Percentiles rank a stretch among this genome's conserved stretches.
Evolutionary conservation across 116 monocot species (phyloP).

Genomic region (Dioscorea cayenensis): DNA sequence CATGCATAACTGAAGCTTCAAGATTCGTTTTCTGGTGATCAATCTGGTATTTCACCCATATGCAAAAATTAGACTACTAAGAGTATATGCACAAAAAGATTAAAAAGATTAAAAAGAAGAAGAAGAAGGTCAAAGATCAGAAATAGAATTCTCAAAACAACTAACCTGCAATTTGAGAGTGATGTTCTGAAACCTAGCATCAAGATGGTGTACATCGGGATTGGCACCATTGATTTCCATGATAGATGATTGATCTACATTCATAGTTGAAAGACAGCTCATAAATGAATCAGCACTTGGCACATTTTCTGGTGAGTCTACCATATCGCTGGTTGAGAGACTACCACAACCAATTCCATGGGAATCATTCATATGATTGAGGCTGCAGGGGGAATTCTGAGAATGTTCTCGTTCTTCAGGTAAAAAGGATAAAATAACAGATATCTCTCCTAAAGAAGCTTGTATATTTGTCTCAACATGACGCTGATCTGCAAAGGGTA

Average conservation of each 20-base stretch:
- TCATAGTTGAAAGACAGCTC: constrained; percentile 40
- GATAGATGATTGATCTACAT: constrained; percentile 32
- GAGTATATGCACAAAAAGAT: background rate
- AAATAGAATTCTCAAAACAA: background rate
- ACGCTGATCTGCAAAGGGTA: constrained; percentile 51
- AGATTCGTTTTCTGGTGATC: constrained; percentile 47
- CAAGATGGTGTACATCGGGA: constrained; percentile 41
- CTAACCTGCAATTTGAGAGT: constrained; percentile 62
- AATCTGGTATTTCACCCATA: constrained; percentile 46
- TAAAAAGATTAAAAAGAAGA: background rate
- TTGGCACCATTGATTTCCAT: constrained; percentile 15
- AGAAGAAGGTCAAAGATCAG: background rate
- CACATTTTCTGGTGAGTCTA: constrained; percentile 7
- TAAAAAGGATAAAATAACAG: constrained; percentile 46
- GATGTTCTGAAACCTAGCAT: constrained; percentile 47
- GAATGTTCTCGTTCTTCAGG: constrained; percentile 33
- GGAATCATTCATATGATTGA: constrained; percentile 9
- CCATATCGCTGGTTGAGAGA: constrained; percentile 6
- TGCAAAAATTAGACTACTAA: constrained; percentile 8
- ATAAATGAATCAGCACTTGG: constrained; percentile 26
- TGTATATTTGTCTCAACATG: constrained; percentile 69
- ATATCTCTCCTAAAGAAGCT: constrained; percentile 54
- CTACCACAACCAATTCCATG: constrained; percentile 11
- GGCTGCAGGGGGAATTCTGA: constrained; percentile 6
- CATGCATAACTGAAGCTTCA: constrained; percentile 44